phyloP scores from a whole-genome alignment of 2,329 filamentous ascomycete genomes.

The Claviceps paspali region DNA sequence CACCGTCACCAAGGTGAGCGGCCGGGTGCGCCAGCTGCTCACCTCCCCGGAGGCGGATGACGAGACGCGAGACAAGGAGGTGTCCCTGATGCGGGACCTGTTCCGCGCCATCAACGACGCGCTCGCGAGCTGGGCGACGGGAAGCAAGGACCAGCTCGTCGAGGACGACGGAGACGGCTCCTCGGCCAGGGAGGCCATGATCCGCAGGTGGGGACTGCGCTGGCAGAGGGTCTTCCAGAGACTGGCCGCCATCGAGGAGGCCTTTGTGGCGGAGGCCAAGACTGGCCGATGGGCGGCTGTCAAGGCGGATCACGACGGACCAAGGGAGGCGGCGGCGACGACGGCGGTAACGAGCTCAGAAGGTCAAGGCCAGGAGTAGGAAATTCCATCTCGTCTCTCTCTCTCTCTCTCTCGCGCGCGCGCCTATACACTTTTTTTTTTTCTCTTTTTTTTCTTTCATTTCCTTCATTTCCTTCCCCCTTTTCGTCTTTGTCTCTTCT shows the following conservation, averaged over 20 bases:
- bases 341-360: too few species aligned
- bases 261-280: slow-evolving; percentile 30
- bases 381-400: too few species aligned
- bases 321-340: too few species aligned
- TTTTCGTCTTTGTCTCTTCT: too few species aligned
- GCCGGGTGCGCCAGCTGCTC: slow-evolving; percentile 69
- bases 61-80: slow-evolving; percentile 53
- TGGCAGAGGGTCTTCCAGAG: slow-evolving; percentile 79
- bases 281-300: slow-evolving; percentile 4
- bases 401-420: too few species aligned
- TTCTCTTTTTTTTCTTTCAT: too few species aligned
- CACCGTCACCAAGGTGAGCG: slow-evolving; percentile 81
- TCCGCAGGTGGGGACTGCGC: slow-evolving; percentile 66
- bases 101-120: slow-evolving; percentile 72
- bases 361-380: too few species aligned
- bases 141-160: slow-evolving; percentile 59
- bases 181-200: slow-evolving; percentile 44
- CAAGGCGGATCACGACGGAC: background rate
- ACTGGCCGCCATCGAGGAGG: slow-evolving; percentile 73
- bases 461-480: too few species aligned
- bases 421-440: too few species aligned
- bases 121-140: slow-evolving; percentile 54
- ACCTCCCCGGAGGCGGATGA: slow-evolving; percentile 45
- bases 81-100: slow-evolving; percentile 59
- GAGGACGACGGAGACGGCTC: slow-evolving; percentile 49